Base-by-base conservation (phyloP, 805 yeast genomes). In the Wickerhamomyces silvicola region DNA sequence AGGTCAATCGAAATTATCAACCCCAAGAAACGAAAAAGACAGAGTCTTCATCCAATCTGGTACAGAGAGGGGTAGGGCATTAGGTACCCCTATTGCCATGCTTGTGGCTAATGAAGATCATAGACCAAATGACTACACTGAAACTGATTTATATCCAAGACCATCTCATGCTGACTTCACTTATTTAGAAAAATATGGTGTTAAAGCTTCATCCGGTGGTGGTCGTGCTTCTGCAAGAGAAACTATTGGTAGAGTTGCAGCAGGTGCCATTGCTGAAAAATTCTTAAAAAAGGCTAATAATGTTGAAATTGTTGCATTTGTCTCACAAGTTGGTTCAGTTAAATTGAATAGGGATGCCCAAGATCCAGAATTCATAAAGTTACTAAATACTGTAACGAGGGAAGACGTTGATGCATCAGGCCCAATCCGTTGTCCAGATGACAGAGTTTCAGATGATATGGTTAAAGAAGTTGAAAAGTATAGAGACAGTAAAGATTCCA, bases 111-210 rank as follows among this genome's bases (percentile, higher is more conserved):
- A 92, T 59, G 87, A 92, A 64, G 98, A 92, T 63, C 98, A 92
- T 58, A 75, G 97, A 55, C 98, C 98, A 10, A 77, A 86, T 44
- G 98, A 92, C 61, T 92, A 92, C 69, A 72, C 84, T 17, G 97
- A 90, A 53, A 92, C 94, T 60, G 97, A 88, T 57, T 70, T 81
- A 44, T 92, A 78, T 65, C 98, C 98, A 46, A 78, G 98, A 61
- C 98, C 98, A 18, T 84, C 95, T 19, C 98, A 92, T 60, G 97
- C 98, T 13, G 98, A 92, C 61, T 87, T 70, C 71, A 92, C 98
- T 15, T 92, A 92, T 62, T 67, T 84, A 53, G 68, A 73, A 43
- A 92, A 92, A 62, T 92, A 92, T 63, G 95, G 96, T 26, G 71
- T 78, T 46, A 92, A 92, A 64, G 94, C 97, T 5, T 75, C 94